Base-by-base conservation (phyloP, 2,329 filamentous ascomycete species). In the Colletotrichum higginsianum region DNA sequence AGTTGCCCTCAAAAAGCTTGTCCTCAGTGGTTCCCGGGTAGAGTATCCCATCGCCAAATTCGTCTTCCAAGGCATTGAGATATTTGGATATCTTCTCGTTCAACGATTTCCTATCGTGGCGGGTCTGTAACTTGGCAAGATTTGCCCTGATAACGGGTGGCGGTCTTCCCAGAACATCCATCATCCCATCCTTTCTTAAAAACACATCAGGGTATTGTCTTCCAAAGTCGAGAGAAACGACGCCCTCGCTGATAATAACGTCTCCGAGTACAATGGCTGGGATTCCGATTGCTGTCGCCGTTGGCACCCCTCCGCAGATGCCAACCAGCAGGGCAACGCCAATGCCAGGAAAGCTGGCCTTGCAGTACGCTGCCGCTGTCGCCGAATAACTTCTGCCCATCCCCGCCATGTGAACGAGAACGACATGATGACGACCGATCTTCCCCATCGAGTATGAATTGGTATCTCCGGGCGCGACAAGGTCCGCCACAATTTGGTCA, bases 251-350 rank as follows among this genome's bases (percentile, higher is more conserved):
- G 35, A 81, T 73, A 9, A 82, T 68, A 0, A 83, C 80, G 57
- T 83, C 80, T 1, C 82, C 81, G 0, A 83, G 69, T 0, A 81
- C 55, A 0, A 77, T 61, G n/a, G 78, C 75, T 3, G 3, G 57
- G 3, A 7, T 11, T 3, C 42, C 21, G 0, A 46, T 1, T 0
- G 46, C 2, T 5, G 15, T 47, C 4, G 16, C 50, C 0, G 42
- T n/a, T 0, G 82, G 82, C 2, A 81, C 76, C 18, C 80, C 84
- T 0, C 83, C 84, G 52, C 83, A 85, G 12, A 85, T 77, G 0
- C 84, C 84, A 1, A 82, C 79, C 0, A 85, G 44, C 0, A 86
- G 53, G 0, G 73, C 80, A 0, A 85, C 75, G 30, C 74, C 76
- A 4, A 86, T 67, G 2, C 71, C 68, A 0, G 71, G 67, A 52